phyloP scores from a whole-genome alignment of 2,329 filamentous ascomycete species.

The Neocatenulostroma microsporum region DNA sequence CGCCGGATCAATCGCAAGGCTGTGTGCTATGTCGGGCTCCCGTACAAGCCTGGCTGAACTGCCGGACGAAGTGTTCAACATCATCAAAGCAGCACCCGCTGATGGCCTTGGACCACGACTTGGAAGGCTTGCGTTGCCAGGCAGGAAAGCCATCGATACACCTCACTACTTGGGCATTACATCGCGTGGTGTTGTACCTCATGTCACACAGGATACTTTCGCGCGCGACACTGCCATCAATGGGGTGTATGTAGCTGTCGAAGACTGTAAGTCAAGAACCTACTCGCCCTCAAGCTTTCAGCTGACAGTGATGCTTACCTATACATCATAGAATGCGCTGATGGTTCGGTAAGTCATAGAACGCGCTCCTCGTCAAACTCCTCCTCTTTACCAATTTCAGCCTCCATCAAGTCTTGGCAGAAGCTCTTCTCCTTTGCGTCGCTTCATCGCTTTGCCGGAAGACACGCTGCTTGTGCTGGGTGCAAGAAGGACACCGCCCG shows the following conservation, averaged over 20 bases:
- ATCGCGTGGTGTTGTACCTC: constrained; percentile 77
- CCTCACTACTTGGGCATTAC: constrained; percentile 74
- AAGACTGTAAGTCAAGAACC: constrained; percentile 67
- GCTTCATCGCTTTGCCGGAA: constrained; percentile 65
- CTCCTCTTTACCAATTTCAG: constrained; percentile 47
- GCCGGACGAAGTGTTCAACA: constrained; percentile 38
- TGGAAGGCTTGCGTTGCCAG: constrained; percentile 55
- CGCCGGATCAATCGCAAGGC: too few relatives aligned
- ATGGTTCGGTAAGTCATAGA: constrained; percentile 51
- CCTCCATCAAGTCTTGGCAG: too few relatives aligned
- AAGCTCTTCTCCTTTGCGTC: constrained; percentile 56
- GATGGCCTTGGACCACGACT: constrained; percentile 54
- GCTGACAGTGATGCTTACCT: constrained; percentile 35
- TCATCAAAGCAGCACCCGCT: constrained; percentile 32
- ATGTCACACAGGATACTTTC: constrained; percentile 80
- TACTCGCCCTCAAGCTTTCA: constrained; percentile 8
- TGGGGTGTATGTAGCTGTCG: constrained; percentile 72
- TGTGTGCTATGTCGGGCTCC: too few relatives aligned
- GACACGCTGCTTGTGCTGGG: constrained; percentile 63
- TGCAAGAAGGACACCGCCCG: constrained; percentile 67
- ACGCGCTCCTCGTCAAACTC: constrained; percentile 43
- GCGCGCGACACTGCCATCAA: constrained; percentile 55
- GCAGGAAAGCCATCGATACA: constrained; percentile 64
- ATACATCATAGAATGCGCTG: too few relatives aligned
- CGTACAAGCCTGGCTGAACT: constrained; percentile 2